These are phyloP conservation scores for Paspalum notatum DNA, from an alignment of 176 grass and related monocot genomes.

Conservation along the genomic window DNA sequence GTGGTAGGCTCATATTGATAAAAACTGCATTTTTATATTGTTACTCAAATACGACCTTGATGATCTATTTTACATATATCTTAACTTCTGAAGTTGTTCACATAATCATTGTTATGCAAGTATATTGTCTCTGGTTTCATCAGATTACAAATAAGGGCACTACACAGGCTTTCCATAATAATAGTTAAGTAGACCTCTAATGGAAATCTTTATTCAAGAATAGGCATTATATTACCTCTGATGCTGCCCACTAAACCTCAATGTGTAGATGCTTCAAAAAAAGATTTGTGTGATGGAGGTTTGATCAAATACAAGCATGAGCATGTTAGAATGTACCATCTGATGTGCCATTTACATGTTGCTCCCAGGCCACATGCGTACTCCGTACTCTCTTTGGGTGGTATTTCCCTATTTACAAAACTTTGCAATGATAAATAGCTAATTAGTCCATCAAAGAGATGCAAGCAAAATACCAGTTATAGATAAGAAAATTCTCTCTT, in stretches of 20 bases:
- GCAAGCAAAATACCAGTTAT: not conserved
- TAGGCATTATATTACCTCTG: not conserved
- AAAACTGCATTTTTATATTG: slow-evolving; percentile 3
- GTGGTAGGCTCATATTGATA: slow-evolving; percentile 1
- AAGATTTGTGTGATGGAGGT: not conserved
- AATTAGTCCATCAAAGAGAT: not conserved
- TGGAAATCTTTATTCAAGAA: not conserved
- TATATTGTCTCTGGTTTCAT: not conserved
- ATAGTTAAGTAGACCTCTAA: not conserved
- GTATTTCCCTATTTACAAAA: not conserved
- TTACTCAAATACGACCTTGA: not conserved
- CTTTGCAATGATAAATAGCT: not conserved
- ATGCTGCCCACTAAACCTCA: not conserved
- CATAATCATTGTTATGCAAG: not conserved
- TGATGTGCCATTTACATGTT: not conserved
- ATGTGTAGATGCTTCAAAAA: not conserved
- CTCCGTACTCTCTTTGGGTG: no score
- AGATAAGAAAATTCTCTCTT: not conserved
- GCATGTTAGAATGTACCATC: not conserved
- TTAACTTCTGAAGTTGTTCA: not conserved
- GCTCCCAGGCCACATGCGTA: not conserved
- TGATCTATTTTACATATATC: slow-evolving; percentile 5
- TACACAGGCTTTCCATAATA: not conserved
- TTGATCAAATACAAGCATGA: not conserved
- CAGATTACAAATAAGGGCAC: not conserved